Evolutionary conservation across 2,329 filamentous ascomycete species (phyloP), one percentile per base, ranked within the genome.

Genomic region (Clarireedia sp.): DNA sequence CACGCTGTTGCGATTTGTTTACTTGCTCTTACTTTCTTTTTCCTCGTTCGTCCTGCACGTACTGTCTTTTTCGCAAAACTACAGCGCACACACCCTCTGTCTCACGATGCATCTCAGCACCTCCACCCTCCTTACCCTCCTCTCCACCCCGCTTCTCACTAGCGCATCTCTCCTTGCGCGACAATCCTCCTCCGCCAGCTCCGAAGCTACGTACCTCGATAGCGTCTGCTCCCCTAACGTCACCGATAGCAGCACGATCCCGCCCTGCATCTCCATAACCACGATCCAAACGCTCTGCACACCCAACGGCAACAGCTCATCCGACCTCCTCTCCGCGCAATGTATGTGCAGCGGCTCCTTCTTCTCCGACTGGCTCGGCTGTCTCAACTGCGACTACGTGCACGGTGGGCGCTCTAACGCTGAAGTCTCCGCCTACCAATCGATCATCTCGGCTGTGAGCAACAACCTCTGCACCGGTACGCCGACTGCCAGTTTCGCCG

Each of bases 291-390:
- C 59, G 4, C 54, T 63, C 12, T 72, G 70, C 60, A 56, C 52
- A 3, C 65, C 70, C 48, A 72, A 72, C 57, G 67, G 68, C 56
- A 70, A 67, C 3, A 51, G 55, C 0, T 60, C 67, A 4, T 60
- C 67, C 17, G 65, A 58, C 17, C 64, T 66, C 38, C 44, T 62
- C 17, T 67, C 68, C 60, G 66, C 68, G 14, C 58, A 69, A 60
- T 74, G 74, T 64, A 72, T 75, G 67, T 77, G 74, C 65, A 64
- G 63, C 9, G 71, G 74, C 38, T 70, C 67, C 55, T 75, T 69
- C 67, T 77, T 77, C 64, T 38, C 58, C 26, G 71, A 75, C 57
- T 75, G 73, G 72, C 53, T 66, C 9, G 71, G 67, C 50, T 77
- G 74, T 63, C 70, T 73, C 33, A 57, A 68, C 33, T 77, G 74